Base-by-base conservation (phyloP, 1,139 yeast genomes). In the Taphrina wiesneri region DNA sequence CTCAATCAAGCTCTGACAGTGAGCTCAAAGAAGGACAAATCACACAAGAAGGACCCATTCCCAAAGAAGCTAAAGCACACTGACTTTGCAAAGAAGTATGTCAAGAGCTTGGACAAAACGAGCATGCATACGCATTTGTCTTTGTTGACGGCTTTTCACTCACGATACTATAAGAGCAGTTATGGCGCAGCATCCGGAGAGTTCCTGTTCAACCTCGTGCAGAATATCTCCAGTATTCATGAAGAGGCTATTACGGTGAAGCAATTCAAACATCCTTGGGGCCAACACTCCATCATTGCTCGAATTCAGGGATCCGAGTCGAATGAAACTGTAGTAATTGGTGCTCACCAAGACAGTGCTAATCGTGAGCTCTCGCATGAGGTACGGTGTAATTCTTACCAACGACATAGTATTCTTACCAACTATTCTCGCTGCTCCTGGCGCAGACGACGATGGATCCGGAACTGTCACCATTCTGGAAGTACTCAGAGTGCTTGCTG, bases 391-490 rank as follows among this genome's bases (percentile, higher is more conserved):
- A 3, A 17, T 15, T 13, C n/a, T 2, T 23, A 46, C 36, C 21
- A 9, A 45, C 19, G 3, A 7, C 5, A 15, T 23, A 49, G 54
- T 90, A 68, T 71, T 89, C 62, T 81, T 89, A 68, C 96, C 96
- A n/a, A 80, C 80, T 60, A 69, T 86, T 23, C 74, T 87, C 71
- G 82, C 84, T 56, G 91, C 97, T 0, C 98, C 98, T 0, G 99
- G 98, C 4, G 97, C 97, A 2, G 98, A 92, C 75, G 99, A 92
- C 73, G 90, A 92, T 75, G 96, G 96, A 0, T 85, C 93, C 2
- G 98, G 98, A 7, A 86, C 92, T 2, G 86, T 87, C 6, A 88
- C 96, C 2, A 82, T 83, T 52, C 77, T 90, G 67, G 96, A 91
- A 75, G 85, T 91, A 0, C 82, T 91, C 72, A 82, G 95, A 69